Base-by-base conservation (phyloP, 1,284 basidiomycete species). In the Lentinula novae-zelandiae region DNA sequence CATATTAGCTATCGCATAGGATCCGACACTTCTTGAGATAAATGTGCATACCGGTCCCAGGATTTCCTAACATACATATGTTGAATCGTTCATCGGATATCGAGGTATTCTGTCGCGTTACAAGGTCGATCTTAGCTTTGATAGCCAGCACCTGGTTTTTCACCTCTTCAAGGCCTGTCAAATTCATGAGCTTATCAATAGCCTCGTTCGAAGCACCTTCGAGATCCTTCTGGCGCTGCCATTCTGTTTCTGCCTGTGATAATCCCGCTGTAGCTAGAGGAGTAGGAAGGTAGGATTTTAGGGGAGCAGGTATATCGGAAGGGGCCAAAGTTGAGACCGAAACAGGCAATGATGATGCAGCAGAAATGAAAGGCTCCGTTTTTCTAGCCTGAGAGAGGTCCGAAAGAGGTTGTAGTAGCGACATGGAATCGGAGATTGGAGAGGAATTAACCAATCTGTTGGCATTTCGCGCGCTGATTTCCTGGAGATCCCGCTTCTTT, bases 91-190 rank as follows among this genome's bases (percentile, higher is more conserved):
- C 82, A n/a, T 75, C 71, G 22, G 78, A 75, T n/a, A 82, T 64
- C 2, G 78, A 74, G 0, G 73, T 67, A 6, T 71, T 72, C 70
- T 87, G 84, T 7, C 83, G 75, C 9, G 66, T 72, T 52, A 73
- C 71, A 0, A 74, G 70, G 12, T 85, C 84, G 10, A 86, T 80
- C 63, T 79, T 80, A 13, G 71, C 77, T 62, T 83, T 80, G 62
- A 85, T 80, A 1, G 64, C 62, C 34, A 86, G 72, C 7, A 85
- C 73, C 61, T 83, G 72, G 3, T 64, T 62, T 67, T 86, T 86
- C 55, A 86, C 83, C 1, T 75, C 71, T 65, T 86, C 83, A 4
- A 86, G 73, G 1, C 84, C 84, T 2, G 76, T 82, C 81, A 86
- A 79, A 2, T 70, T 75, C 84, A 86, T 85, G 61, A 85, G 76